Evolutionary conservation across 768 basidiomycete genomes (phyloP).

Genomic region (Auriscalpium vulgare): DNA sequence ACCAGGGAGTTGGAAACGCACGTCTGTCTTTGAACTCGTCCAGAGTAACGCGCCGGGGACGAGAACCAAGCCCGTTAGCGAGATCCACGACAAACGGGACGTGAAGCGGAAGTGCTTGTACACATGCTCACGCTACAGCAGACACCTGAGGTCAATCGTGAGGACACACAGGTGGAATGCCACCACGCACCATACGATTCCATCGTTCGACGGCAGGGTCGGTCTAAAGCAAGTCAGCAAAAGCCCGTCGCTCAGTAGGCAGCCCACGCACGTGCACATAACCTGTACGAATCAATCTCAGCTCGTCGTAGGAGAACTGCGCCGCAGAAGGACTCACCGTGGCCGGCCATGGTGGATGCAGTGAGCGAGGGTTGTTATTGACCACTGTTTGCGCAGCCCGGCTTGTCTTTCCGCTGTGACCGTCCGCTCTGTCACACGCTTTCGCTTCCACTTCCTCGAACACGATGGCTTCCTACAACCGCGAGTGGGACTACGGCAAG

Average conservation of each 20-base stretch:
- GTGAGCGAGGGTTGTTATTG: conserved; percentile 14
- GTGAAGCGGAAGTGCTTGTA: conserved; percentile 83
- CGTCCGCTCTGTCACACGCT: conserved; percentile 10
- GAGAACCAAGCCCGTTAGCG: conserved; percentile 54
- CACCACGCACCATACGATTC: conserved; percentile 44
- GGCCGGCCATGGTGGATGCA: conserved; percentile 48
- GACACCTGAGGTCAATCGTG: neutral
- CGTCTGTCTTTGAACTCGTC: conserved; percentile 33
- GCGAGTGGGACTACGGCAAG: conserved; percentile 86
- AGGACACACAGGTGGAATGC: neutral
- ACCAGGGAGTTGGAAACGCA: conserved; percentile 17
- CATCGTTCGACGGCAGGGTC: conserved; percentile 53
- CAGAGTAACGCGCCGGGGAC: conserved; percentile 51
- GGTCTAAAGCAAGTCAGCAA: conserved; percentile 19
- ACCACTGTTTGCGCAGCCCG: conserved; percentile 12
- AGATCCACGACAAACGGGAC: conserved; percentile 50
- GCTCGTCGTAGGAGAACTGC: neutral
- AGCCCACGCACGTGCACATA: conserved; percentile 42
- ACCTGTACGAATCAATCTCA: conserved; percentile 28
- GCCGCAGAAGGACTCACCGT: conserved; percentile 36
- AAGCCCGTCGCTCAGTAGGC: neutral
- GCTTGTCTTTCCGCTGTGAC: conserved; percentile 11
- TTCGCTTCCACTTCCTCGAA: conserved; percentile 5
- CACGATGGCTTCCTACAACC: conserved; percentile 60
- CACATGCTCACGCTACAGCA: conserved; percentile 67